Evolutionary conservation across 345 rosid species (phyloP).

Genomic region (Sisymbrium altissimum): DNA sequence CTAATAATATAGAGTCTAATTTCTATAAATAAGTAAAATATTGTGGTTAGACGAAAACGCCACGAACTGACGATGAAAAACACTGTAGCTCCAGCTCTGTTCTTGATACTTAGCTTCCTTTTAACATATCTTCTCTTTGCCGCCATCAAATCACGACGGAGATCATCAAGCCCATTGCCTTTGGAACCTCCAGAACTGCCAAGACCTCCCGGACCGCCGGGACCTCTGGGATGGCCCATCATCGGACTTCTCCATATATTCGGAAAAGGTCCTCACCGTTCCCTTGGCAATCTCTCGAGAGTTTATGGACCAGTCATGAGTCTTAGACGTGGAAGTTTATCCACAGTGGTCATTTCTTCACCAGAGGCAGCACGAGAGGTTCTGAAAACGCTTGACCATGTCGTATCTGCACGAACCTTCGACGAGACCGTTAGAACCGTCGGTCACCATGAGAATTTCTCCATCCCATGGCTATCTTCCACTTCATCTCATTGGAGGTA

Average conservation of each 20-base stretch:
- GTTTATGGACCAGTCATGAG: constrained; percentile 36
- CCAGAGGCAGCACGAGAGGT: constrained; percentile 35
- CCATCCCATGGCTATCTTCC: constrained; percentile 3
- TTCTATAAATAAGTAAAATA: not conserved
- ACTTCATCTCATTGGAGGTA: constrained; percentile 26
- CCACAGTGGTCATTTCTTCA: constrained; percentile 36
- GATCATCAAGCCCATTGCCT: constrained; percentile 1
- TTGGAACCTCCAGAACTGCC: constrained; percentile 5
- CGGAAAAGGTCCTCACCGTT: constrained; percentile 29
- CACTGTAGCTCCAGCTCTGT: constrained; percentile 10
- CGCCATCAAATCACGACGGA: constrained; percentile 20
- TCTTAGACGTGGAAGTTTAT: constrained; percentile 30
- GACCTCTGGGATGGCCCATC: constrained; percentile 22
- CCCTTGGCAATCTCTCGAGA: constrained; percentile 28
- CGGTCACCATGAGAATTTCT: constrained; percentile 10
- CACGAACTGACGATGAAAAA: not conserved
- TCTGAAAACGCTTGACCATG: constrained; percentile 30
- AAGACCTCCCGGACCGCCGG: not conserved
- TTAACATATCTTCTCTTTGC: constrained; percentile 42
- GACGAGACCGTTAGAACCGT: constrained; percentile 21
- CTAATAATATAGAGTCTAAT: not conserved
- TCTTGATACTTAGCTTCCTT: constrained; percentile 34
- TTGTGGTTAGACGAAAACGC: not conserved
- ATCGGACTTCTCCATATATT: constrained; percentile 24
- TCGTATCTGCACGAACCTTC: constrained; percentile 22